These are phyloP conservation scores for Diutina catenulata DNA, from an alignment of 1,139 yeast genomes.

Conservation along the genomic window DNA sequence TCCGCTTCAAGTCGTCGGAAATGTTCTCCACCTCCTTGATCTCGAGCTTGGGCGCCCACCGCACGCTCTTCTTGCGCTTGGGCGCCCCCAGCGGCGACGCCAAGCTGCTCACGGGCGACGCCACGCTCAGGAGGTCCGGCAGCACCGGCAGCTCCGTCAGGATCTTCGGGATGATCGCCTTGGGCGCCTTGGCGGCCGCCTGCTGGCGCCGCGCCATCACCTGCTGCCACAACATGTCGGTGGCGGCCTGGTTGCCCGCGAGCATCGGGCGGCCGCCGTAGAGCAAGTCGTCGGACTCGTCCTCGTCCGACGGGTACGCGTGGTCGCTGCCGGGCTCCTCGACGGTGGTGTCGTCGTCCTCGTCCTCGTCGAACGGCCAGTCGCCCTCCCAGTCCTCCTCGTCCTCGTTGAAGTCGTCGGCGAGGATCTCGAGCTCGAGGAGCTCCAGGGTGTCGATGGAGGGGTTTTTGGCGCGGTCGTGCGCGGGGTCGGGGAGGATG, in stretches of 20 bases:
- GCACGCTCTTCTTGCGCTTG: slow-evolving; percentile 30
- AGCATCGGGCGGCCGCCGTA: slow-evolving; percentile 6
- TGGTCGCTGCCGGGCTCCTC: slow-evolving; percentile 19
- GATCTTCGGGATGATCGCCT: slow-evolving; percentile 6
- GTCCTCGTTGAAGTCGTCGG: slow-evolving; percentile 37
- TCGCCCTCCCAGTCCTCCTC: slow-evolving; percentile 30
- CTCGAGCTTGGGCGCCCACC: slow-evolving; percentile 39
- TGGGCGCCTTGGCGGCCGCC: too few species aligned
- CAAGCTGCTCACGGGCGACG: too few species aligned
- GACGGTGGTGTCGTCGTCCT: slow-evolving; percentile 11
- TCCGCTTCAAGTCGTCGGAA: slow-evolving; percentile 34
- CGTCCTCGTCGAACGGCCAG: slow-evolving; percentile 16
- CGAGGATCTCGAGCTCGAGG: slow-evolving; percentile 32
- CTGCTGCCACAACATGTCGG: slow-evolving; percentile 8
- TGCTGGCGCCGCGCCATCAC: slow-evolving; percentile 21
- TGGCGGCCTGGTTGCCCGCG: slow-evolving; percentile 7
- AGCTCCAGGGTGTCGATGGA: slow-evolving; percentile 14
- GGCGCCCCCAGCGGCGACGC: not conserved
- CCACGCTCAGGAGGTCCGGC: too few species aligned
- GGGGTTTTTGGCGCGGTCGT: not conserved
- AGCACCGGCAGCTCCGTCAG: slow-evolving; percentile 3
- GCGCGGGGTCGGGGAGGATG: not conserved
- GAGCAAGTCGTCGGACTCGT: slow-evolving; percentile 14
- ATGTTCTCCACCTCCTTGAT: slow-evolving; percentile 51
- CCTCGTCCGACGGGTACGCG: slow-evolving; percentile 8